Evolutionary conservation across 176 grass and related monocot genomes (phyloP).

Genomic region (Pontederia crassipes): DNA sequence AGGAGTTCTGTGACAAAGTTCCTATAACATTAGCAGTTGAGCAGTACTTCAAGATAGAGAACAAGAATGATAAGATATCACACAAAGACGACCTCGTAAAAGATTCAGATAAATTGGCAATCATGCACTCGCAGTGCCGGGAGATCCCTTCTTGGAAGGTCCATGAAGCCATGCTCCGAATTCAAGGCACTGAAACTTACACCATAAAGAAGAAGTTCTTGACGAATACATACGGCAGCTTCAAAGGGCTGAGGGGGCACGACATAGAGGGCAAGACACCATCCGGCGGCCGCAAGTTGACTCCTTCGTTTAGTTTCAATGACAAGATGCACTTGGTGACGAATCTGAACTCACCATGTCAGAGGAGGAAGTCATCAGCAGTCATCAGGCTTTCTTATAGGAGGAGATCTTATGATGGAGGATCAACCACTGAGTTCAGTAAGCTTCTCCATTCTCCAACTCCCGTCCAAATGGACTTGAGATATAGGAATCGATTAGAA

Average conservation of each 20-base stretch:
- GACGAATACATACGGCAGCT: constrained; percentile 35
- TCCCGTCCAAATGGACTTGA: background rate
- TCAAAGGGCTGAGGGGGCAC: constrained; percentile 43
- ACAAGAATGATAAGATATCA: constrained; percentile 9
- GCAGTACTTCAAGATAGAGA: constrained; percentile 56
- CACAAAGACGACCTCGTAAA: background rate
- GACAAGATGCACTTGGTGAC: constrained; percentile 49
- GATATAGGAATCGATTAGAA: no score
- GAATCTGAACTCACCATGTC: constrained; percentile 31
- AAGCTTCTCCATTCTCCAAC: constrained; percentile 16
- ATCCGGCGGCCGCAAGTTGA: constrained; percentile 39
- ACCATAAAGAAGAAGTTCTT: constrained; percentile 25
- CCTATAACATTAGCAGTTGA: constrained; percentile 52
- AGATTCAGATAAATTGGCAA: background rate
- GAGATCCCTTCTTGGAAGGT: constrained; percentile 28
- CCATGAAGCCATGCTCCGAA: constrained; percentile 37
- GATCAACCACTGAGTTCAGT: constrained; percentile 51
- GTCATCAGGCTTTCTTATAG: constrained; percentile 75
- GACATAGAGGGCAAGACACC: constrained; percentile 52
- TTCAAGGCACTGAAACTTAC: constrained; percentile 30
- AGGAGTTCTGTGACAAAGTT: constrained; percentile 31
- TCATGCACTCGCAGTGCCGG: background rate
- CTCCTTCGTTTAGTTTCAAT: constrained; percentile 80
- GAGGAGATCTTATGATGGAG: constrained; percentile 57
- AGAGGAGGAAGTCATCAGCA: constrained; percentile 56